phyloP scores from a whole-genome alignment of 148 eudicot genomes.

The Polygonum aviculare region DNA sequence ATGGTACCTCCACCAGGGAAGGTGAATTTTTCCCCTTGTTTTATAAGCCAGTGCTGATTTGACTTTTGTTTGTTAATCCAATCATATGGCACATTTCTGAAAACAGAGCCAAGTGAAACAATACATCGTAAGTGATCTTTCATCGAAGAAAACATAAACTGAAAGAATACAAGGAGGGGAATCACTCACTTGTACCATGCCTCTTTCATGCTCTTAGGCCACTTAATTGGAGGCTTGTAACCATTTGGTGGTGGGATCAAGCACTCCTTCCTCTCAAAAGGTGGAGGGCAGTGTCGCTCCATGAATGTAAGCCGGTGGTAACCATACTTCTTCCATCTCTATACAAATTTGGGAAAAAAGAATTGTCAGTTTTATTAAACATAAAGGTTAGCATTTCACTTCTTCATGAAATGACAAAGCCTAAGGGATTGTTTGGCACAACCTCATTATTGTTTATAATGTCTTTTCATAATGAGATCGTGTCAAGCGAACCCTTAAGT shows the following conservation, averaged over 20 bases:
- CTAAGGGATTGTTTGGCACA: too few species aligned
- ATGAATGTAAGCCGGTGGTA: constrained; percentile 55
- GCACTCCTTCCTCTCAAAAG: constrained; percentile 71
- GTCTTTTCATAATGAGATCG: too few species aligned
- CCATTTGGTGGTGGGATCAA: constrained; percentile 99
- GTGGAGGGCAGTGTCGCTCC: constrained; percentile 94
- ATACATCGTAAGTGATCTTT: neutral
- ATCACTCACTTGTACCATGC: constrained; percentile 85
- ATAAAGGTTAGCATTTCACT: neutral
- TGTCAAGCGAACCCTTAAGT: neutral
- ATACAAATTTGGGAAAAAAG: constrained; percentile 2
- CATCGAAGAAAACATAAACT: neutral
- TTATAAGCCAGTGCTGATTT: constrained; percentile 83
- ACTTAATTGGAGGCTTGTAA: constrained; percentile 71
- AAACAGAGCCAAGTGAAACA: constrained; percentile 7
- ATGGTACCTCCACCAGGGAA: constrained; percentile 99
- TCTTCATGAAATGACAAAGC: neutral
- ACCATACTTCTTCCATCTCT: constrained; percentile 91
- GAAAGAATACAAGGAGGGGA: neutral
- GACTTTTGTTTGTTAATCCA: constrained; percentile 95
- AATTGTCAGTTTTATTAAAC: neutral
- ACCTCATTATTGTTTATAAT: too few species aligned
- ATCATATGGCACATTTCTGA: constrained; percentile 91
- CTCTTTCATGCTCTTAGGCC: constrained; percentile 92
- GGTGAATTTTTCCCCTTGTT: constrained; percentile 89